A percentile compares a stretch with the other conserved stretches of the same genome.
Conservation (phyloP, 306 rosid species). For the Acacia crassicarpa region DNA sequence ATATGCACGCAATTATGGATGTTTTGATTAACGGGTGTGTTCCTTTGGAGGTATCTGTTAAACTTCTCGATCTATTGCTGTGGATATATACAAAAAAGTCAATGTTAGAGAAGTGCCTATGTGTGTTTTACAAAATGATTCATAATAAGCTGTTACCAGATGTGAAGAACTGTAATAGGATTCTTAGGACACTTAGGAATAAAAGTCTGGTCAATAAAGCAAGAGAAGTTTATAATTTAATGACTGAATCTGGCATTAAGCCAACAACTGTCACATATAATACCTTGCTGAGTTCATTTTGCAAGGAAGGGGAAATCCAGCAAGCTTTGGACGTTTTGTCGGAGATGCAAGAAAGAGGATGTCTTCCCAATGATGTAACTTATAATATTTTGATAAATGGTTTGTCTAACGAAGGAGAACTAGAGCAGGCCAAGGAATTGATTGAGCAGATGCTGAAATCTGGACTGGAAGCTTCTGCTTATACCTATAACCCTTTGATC, state of each 20-base stretch:
- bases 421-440: constrained; percentile 53
- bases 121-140: constrained; percentile 56
- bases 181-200: constrained; percentile 64
- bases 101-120: constrained; percentile 56
- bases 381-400: constrained; percentile 73
- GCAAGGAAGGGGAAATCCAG: constrained; percentile 65
- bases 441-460: constrained; percentile 54
- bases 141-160: constrained; percentile 61
- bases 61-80: constrained; percentile 64
- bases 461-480: constrained; percentile 58
- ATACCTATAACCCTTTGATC: constrained; percentile 67
- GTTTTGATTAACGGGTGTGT: constrained; percentile 38
- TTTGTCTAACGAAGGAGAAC: constrained; percentile 58
- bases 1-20: constrained; percentile 44
- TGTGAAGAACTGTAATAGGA: constrained; percentile 73
- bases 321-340: constrained; percentile 51
- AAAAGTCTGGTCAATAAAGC: constrained; percentile 35
- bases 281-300: constrained; percentile 62
- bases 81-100: constrained; percentile 51
- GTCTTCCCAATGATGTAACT: constrained; percentile 50
- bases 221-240: constrained; percentile 53
- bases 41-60: constrained; percentile 35
- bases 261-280: constrained; percentile 65
- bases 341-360: constrained; percentile 57
- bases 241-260: constrained; percentile 58